phyloP scores from a whole-genome alignment of 2,329 filamentous ascomycete species.

The Hirsutella minnesotensis region DNA sequence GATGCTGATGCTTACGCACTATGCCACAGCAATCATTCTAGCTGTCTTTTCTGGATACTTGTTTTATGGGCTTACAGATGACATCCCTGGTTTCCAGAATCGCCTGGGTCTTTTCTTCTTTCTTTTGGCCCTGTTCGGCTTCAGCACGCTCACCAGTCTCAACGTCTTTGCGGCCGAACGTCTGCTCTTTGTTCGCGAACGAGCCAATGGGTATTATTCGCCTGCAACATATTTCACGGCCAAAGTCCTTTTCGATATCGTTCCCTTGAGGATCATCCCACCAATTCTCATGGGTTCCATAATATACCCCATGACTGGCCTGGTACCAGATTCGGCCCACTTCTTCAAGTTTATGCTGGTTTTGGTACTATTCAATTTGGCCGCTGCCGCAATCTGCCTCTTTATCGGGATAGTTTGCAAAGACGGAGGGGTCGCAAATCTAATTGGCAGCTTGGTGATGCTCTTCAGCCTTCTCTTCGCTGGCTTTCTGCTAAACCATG shows the following conservation, averaged over 20 bases:
- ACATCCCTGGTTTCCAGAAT: conserved; percentile 97
- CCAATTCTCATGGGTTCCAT: conserved; percentile 93
- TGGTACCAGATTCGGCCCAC: conserved; percentile 68
- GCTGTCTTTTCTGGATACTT: conserved; percentile 90
- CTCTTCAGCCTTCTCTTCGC: conserved; percentile 92
- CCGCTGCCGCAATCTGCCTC: conserved; percentile 83
- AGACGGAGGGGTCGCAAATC: conserved; percentile 79
- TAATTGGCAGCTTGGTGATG: conserved; percentile 94
- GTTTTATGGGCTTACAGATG: conserved; percentile 91
- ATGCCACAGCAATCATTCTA: conserved; percentile 88
- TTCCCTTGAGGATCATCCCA: conserved; percentile 86
- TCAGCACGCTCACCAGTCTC: conserved; percentile 87
- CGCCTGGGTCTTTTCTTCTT: conserved; percentile 96
- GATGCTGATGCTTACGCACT: conserved; percentile 96
- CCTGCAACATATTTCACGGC: conserved; percentile 88
- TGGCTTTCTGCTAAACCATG: conserved; percentile 85
- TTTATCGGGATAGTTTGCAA: conserved; percentile 95
- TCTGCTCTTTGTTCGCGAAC: conserved; percentile 80
- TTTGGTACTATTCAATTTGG: conserved; percentile 89
- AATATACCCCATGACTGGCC: conserved; percentile 93
- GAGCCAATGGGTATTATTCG: conserved; percentile 93
- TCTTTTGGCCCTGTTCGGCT: conserved; percentile 86
- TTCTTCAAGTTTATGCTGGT: conserved; percentile 90
- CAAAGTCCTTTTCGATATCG: conserved; percentile 96
- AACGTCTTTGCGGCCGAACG: conserved; percentile 89